Conservation (phyloP, 352 stramenopile genomes). For the Phytophthora cajani region DNA sequence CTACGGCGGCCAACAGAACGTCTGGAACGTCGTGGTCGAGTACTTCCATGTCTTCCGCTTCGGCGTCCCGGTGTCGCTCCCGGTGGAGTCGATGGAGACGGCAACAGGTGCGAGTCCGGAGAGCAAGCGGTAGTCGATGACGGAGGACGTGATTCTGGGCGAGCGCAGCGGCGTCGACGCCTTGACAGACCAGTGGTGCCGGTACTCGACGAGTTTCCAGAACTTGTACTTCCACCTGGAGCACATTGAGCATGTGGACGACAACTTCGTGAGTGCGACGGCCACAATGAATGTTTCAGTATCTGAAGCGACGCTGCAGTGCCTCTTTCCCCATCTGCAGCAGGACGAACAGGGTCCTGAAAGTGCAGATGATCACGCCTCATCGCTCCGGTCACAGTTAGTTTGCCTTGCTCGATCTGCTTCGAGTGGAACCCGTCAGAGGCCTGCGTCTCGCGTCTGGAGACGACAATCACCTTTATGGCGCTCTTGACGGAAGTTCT, state of each 20-base stretch:
- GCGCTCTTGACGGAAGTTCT: conserved; percentile 9
- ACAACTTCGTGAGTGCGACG: conserved; percentile 6
- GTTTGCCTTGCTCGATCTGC: conserved; percentile 5
- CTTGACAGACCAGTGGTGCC: conserved; percentile 31
- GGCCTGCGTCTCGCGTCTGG: conserved; percentile 4
- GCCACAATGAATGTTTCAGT: neutral
- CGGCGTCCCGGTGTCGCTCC: conserved; percentile 10
- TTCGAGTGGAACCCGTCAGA: conserved; percentile 16
- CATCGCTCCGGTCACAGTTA: neutral
- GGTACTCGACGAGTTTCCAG: conserved; percentile 23
- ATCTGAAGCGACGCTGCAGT: neutral
- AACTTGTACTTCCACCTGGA: conserved; percentile 39
- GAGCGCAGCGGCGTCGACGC: conserved; percentile 17
- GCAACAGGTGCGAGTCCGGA: neutral
- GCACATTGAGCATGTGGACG: conserved; percentile 19
- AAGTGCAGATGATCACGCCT: neutral
- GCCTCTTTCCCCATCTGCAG: neutral
- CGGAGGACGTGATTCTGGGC: conserved; percentile 26
- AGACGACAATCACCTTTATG: conserved; percentile 21
- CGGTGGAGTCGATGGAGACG: neutral
- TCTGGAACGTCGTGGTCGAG: conserved; percentile 34
- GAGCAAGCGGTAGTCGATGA: conserved; percentile 18
- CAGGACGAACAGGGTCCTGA: too few relatives aligned
- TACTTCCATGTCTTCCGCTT: conserved; percentile 34
- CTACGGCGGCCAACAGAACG: conserved; percentile 26